Percentiles rank a stretch among this genome's conserved stretches.
These are phyloP conservation scores for Macadamia tetraphylla DNA, from an alignment of 164 flowering plant genomes.

Conservation along the genomic window DNA sequence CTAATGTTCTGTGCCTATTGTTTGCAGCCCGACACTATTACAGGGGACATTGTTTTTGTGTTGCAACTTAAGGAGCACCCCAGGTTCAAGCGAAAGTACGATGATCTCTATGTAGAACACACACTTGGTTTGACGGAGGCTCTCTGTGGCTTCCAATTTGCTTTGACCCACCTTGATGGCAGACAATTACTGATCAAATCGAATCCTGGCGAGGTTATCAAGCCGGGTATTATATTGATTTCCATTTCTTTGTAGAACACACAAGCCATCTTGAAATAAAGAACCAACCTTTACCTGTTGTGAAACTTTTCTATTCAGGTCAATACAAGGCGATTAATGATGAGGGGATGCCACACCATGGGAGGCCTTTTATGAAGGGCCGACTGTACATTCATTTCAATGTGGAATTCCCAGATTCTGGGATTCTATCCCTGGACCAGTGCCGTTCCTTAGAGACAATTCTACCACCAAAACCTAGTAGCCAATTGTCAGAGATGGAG, in stretches of 20 bases:
- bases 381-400: conserved; percentile 38
- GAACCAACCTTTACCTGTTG: too few relatives aligned
- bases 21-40: conserved; percentile 55
- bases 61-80: conserved; percentile 49
- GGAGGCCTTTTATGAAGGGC: conserved; percentile 58
- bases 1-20: neutral
- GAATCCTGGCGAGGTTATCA: conserved; percentile 48
- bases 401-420: conserved; percentile 46
- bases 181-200: conserved; percentile 49
- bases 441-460: conserved; percentile 32
- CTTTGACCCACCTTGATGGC: conserved; percentile 54
- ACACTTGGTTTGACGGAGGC: conserved; percentile 43
- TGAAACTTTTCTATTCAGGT: conserved; percentile 21
- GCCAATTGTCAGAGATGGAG: conserved; percentile 39
- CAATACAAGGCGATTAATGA: conserved; percentile 49
- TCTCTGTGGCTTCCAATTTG: conserved; percentile 55
- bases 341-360: conserved; percentile 57
- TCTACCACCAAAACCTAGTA: conserved; percentile 31
- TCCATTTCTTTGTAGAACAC: neutral
- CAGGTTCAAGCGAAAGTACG: conserved; percentile 38
- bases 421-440: conserved; percentile 40
- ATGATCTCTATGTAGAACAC: conserved; percentile 51
- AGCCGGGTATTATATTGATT: conserved; percentile 37
- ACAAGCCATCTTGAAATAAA: neutral
- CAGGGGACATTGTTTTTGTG: conserved; percentile 50